Evolutionary conservation across 1,284 basidiomycete species (phyloP), one percentile per base, ranked within the genome.

Genomic region (Ustilago trichophora): DNA sequence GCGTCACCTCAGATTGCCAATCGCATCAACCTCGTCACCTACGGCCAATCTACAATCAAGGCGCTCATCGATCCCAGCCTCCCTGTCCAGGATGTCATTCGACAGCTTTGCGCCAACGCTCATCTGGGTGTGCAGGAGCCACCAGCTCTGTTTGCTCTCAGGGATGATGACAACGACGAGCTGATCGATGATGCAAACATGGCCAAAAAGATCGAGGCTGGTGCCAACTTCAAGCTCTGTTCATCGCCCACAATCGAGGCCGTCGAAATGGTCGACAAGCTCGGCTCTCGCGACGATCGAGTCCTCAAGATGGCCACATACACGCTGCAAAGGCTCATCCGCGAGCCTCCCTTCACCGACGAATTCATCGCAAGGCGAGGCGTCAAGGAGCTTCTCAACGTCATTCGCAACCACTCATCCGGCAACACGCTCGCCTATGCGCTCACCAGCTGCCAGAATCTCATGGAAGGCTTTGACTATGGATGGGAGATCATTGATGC

Each of bases 381-480:
- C 1, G 57, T 77, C 27, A 52, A 51, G 29, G 76, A 78, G 43
- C 62, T 78, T 2, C 47, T 75, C 35, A 54, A 51, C 22, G 63
- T 75, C 50, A 73, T 73, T 12, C 45, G 48, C 50, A 49, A 49
- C 7, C 65, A 66, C 11, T 86, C 85, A 24, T 87, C 87, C 69
- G 93, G 93, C 35, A 98, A 96, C 80, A 91, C 89, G 2, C 87
- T 97, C 18, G 81, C 94, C 87, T 93, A 93, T 72, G 91, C 91
- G 12, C 84, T 93, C 25, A 87, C 88, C 15, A 88, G 90, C 7
- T 88, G 92, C 86, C 91, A 93, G 82, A 91, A 92, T 75, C 82
- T 93, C 40, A 69, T 78, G 57, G 76, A 78, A 36, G 63, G 55
- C 38, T 66, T 58, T 46, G 73, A 75, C 16, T 62, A 75, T 11